phyloP scores from a whole-genome alignment of 2,329 filamentous ascomycete species.

The Monilinia laxa region DNA sequence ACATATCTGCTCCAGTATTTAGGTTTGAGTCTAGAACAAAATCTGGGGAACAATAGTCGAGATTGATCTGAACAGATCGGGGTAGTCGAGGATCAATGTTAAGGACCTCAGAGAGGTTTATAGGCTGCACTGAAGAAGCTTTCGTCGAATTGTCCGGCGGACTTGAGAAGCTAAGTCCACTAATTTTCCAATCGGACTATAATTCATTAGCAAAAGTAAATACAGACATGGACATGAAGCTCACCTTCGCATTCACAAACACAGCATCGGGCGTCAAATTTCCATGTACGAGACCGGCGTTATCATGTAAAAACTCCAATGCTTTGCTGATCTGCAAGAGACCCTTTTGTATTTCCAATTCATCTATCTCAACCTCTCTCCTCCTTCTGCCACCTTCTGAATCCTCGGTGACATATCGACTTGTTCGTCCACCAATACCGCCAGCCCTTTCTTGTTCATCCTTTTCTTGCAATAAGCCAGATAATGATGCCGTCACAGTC shows the following conservation, averaged over 20 bases:
- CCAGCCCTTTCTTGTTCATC: constrained; percentile 77
- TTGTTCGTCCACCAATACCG: constrained; percentile 67
- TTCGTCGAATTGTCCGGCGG: constrained; percentile 74
- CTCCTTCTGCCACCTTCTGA: constrained; percentile 69
- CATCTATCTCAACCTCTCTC: constrained; percentile 88
- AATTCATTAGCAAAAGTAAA: constrained; percentile 40
- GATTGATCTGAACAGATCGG: constrained; percentile 76
- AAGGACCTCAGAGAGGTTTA: constrained; percentile 79
- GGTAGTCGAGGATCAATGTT: constrained; percentile 85
- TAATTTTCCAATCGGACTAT: constrained; percentile 96
- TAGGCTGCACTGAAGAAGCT: constrained; percentile 72
- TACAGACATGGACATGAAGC: constrained; percentile 34
- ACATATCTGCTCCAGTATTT: constrained; percentile 83
- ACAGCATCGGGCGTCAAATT: constrained; percentile 94
- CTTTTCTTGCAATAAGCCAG: constrained; percentile 79
- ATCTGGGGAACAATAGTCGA: constrained; percentile 93
- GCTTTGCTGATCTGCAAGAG: constrained; percentile 90
- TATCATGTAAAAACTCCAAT: constrained; percentile 92
- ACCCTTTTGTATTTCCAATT: constrained; percentile 96
- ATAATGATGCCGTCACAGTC: constrained; percentile 82
- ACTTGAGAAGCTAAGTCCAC: constrained; percentile 86
- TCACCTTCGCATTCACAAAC: constrained; percentile 86
- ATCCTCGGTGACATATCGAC: constrained; percentile 79
- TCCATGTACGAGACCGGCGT: constrained; percentile 87
- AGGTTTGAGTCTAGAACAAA: constrained; percentile 91